Percentiles rank a stretch among this genome's conserved stretches.
Evolutionary conservation across 2,329 filamentous ascomycete species (phyloP).

Genomic region (Teratosphaeria gauchensis): DNA sequence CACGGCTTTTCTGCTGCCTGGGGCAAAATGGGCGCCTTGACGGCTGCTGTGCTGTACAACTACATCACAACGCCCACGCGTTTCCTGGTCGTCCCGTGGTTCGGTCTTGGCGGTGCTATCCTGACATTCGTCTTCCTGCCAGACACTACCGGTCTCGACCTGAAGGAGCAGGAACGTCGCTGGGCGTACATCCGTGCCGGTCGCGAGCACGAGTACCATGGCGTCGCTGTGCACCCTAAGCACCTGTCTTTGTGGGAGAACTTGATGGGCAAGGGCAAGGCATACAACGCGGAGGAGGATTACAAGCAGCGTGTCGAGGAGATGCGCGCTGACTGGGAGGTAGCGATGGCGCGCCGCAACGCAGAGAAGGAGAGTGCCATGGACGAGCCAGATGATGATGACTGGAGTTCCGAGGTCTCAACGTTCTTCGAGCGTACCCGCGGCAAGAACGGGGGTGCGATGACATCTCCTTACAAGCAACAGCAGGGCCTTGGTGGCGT

Average conservation of each 20-base stretch:
- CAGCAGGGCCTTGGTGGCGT: neutral
- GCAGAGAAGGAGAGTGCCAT: conserved; percentile 39
- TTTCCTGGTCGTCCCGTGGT: conserved; percentile 93
- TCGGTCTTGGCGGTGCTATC: conserved; percentile 77
- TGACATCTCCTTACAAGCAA: neutral
- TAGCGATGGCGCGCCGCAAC: conserved; percentile 45
- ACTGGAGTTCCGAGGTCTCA: conserved; percentile 41
- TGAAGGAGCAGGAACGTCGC: conserved; percentile 93
- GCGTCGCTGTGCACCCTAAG: conserved; percentile 79
- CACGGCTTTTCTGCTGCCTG: conserved; percentile 90
- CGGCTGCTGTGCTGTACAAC: conserved; percentile 84
- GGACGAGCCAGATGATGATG: conserved; percentile 32
- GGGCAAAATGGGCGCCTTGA: conserved; percentile 79
- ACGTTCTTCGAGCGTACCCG: conserved; percentile 45
- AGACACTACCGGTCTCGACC: conserved; percentile 92
- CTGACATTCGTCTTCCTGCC: conserved; percentile 79
- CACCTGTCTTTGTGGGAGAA: conserved; percentile 88
- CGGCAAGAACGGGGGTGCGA: conserved; percentile 8
- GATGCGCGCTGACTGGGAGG: conserved; percentile 51
- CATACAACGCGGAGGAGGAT: conserved; percentile 75
- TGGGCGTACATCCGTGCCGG: conserved; percentile 80
- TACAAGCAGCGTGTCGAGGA: conserved; percentile 72
- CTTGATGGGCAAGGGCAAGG: conserved; percentile 63
- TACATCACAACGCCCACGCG: conserved; percentile 79
- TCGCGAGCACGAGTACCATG: conserved; percentile 75